Evolutionary conservation across 2,329 filamentous ascomycete species (phyloP).

Genomic region (Zymoseptoria ardabiliae): DNA sequence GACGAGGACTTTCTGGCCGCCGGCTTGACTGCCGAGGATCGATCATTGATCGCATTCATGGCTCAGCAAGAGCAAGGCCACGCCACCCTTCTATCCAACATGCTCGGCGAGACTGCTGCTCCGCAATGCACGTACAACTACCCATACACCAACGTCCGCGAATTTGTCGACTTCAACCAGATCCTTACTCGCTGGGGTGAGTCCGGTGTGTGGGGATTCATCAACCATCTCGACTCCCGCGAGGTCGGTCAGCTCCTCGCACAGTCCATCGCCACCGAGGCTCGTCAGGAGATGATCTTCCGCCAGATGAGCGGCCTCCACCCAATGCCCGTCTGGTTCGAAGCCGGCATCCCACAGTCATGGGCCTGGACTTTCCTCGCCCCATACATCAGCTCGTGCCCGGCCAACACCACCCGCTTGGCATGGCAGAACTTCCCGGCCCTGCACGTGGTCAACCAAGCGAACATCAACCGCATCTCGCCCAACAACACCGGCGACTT

Average conservation of each 20-base stretch:
- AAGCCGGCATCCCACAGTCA: constrained; percentile 69
- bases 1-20: constrained; percentile 61
- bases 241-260: constrained; percentile 66
- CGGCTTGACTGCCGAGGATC: constrained; percentile 62
- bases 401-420: constrained; percentile 62
- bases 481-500: constrained; percentile 54
- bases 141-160: constrained; percentile 63
- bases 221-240: constrained; percentile 67
- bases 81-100: constrained; percentile 68
- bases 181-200: constrained; percentile 79
- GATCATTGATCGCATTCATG: constrained; percentile 69
- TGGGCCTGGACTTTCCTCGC: constrained; percentile 80
- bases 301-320: constrained; percentile 73
- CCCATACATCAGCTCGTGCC: constrained; percentile 73
- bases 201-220: constrained; percentile 72
- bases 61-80: constrained; percentile 69
- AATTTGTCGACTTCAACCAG: constrained; percentile 78
- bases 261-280: constrained; percentile 70
- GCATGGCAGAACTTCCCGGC: constrained; percentile 80
- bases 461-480: constrained; percentile 63
- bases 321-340: constrained; percentile 78
- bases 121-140: constrained; percentile 77
- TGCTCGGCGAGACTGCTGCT: constrained; percentile 64
- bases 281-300: constrained; percentile 77
- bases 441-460: constrained; percentile 65